Evolutionary conservation across 2,329 filamentous ascomycete species (phyloP).

Genomic region (Nakataea oryzae): DNA sequence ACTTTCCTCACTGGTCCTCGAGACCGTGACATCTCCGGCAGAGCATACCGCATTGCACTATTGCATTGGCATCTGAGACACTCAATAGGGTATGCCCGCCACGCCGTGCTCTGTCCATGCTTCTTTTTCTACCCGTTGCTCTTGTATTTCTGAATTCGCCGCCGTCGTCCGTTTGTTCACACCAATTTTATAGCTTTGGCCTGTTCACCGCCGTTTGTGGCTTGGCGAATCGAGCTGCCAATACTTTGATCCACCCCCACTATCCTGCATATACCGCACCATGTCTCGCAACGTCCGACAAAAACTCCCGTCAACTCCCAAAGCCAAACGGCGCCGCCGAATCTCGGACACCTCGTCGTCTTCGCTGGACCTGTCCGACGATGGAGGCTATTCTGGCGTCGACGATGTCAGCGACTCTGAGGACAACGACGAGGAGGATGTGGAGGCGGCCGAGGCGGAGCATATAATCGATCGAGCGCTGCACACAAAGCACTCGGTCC

Average conservation of each 20-base stretch:
- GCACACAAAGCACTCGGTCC: constrained; percentile 20
- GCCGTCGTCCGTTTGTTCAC: neutral
- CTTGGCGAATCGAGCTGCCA: constrained; percentile 6
- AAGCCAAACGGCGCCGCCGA: constrained; percentile 27
- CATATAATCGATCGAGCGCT: constrained; percentile 48
- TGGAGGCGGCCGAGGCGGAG: constrained; percentile 68
- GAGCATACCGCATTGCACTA: neutral
- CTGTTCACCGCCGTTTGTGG: constrained; percentile 26
- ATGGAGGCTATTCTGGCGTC: constrained; percentile 64
- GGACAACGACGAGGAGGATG: constrained; percentile 68
- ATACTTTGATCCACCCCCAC: constrained; percentile 5
- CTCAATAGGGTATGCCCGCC: neutral
- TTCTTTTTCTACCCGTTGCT: neutral
- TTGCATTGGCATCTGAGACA: neutral
- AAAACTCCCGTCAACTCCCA: constrained; percentile 30
- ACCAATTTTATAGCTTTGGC: neutral
- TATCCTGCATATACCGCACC: constrained; percentile 10
- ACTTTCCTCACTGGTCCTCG: constrained; percentile 4
- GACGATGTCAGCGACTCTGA: constrained; percentile 71
- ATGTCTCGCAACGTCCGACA: constrained; percentile 46
- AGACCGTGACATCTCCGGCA: neutral
- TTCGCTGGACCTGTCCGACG: constrained; percentile 50
- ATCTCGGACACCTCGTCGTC: constrained; percentile 39
- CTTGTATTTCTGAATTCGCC: neutral
- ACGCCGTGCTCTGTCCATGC: neutral